Percentiles rank a stretch among this genome's conserved stretches.
Conservation (phyloP, 2,329 filamentous ascomycete genomes). For the Penicillium sp. region DNA sequence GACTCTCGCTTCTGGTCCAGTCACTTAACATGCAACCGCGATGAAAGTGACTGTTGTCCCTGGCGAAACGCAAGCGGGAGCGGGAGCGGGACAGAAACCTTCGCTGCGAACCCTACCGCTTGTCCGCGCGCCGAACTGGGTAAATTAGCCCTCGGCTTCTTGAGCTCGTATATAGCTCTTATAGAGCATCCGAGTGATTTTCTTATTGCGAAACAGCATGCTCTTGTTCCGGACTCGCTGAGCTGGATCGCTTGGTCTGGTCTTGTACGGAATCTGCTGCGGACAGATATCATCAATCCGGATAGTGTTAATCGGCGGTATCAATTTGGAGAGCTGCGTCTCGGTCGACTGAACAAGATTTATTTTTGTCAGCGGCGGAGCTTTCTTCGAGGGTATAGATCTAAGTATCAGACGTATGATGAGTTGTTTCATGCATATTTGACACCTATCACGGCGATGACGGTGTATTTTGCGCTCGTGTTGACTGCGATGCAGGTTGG, state of each 20-base stretch:
- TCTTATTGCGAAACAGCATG: slow-evolving; percentile 34
- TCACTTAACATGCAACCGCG: not conserved
- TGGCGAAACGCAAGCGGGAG: not conserved
- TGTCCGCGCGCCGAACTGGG: not conserved
- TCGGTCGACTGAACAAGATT: slow-evolving; percentile 33
- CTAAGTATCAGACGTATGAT: slow-evolving; percentile 12
- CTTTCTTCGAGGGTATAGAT: slow-evolving; percentile 11
- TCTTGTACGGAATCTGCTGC: slow-evolving; percentile 19
- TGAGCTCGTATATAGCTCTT: slow-evolving; percentile 35
- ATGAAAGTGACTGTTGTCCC: not conserved
- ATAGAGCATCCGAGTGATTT: slow-evolving; percentile 39
- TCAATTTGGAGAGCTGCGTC: slow-evolving; percentile 45
- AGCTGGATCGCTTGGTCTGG: slow-evolving; percentile 28
- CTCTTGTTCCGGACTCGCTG: slow-evolving; percentile 34
- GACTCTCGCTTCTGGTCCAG: slow-evolving; percentile 23
- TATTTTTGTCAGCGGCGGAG: slow-evolving; percentile 15
- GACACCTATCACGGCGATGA: slow-evolving; percentile 22
- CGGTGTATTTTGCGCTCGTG: slow-evolving; percentile 31
- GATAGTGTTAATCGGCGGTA: slow-evolving; percentile 40
- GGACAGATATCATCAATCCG: not conserved
- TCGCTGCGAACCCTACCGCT: not conserved
- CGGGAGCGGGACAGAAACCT: too few relatives aligned
- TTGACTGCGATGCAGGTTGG: slow-evolving; percentile 39
- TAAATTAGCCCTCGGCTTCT: slow-evolving; percentile 36
- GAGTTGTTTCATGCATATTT: slow-evolving; percentile 24